Conservation (phyloP, 2,329 filamentous ascomycete genomes). For the Pyrenophora seminiperda region DNA sequence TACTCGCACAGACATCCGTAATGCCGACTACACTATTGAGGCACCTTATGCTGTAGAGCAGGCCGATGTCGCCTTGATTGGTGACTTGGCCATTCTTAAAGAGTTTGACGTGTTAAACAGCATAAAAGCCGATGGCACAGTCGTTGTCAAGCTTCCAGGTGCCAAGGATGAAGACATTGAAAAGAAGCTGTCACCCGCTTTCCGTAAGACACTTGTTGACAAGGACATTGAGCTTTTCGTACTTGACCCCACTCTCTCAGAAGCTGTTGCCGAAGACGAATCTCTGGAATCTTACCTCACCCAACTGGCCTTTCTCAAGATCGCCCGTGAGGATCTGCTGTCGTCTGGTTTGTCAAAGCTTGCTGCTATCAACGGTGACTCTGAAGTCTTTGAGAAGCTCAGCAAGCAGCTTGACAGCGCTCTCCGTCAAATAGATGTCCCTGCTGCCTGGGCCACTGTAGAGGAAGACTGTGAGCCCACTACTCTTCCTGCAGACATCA, state of each 20-base stretch:
- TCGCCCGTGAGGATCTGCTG: constrained; percentile 71
- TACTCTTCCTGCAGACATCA: constrained; percentile 67
- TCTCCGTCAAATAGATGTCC: constrained; percentile 75
- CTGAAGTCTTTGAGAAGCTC: constrained; percentile 66
- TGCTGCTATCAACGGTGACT: constrained; percentile 62
- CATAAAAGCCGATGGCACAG: constrained; percentile 70
- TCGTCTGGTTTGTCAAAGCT: constrained; percentile 69
- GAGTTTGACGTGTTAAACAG: constrained; percentile 75
- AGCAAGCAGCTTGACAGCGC: constrained; percentile 66
- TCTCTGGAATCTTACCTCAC: constrained; percentile 68
- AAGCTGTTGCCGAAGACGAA: constrained; percentile 69
- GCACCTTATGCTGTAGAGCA: constrained; percentile 79
- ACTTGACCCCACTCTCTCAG: constrained; percentile 72
- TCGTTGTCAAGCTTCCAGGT: constrained; percentile 76
- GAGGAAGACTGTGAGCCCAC: constrained; percentile 62
- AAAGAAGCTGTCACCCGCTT: constrained; percentile 74
- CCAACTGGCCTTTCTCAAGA: constrained; percentile 81
- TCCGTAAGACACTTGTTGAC: constrained; percentile 73
- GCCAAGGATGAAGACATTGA: constrained; percentile 89
- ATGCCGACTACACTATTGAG: constrained; percentile 80
- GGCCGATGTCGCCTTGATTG: constrained; percentile 79
- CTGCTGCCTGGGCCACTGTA: constrained; percentile 77
- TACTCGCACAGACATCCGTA: constrained; percentile 82
- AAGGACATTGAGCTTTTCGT: constrained; percentile 75
- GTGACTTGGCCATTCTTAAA: constrained; percentile 77